These are phyloP conservation scores for Penicillium verhagenii DNA, from an alignment of 495 filamentous ascomycete genomes.

Conservation along the genomic window DNA sequence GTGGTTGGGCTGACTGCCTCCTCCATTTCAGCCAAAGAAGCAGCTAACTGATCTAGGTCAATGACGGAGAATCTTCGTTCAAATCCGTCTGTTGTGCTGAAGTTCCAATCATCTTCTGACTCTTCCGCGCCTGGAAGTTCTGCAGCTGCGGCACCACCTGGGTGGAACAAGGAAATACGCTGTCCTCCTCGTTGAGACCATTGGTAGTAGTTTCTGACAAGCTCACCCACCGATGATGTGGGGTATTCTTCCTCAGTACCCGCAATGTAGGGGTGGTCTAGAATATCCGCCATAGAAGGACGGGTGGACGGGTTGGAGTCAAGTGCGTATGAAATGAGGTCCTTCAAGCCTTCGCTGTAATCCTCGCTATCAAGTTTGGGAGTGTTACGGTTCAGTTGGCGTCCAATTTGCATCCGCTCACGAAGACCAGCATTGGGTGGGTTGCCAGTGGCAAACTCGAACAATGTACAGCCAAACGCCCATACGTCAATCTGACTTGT, in stretches of 20 bases:
- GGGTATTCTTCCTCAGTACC: slow-evolving; percentile 68
- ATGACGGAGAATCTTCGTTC: slow-evolving; percentile 57
- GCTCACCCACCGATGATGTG: slow-evolving; percentile 59
- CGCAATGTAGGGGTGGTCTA: slow-evolving; percentile 48
- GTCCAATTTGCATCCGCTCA: slow-evolving; percentile 56
- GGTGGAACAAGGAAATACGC: slow-evolving; percentile 76
- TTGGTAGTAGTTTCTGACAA: slow-evolving; percentile 76
- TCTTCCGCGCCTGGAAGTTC: slow-evolving; percentile 44
- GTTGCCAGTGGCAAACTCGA: slow-evolving; percentile 86
- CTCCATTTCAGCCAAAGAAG: slow-evolving; percentile 40
- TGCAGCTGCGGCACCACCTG: slow-evolving; percentile 69
- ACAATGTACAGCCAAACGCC: slow-evolving; percentile 90
- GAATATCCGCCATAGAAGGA: slow-evolving; percentile 58
- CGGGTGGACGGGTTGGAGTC: slow-evolving; percentile 71
- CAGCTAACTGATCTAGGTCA: slow-evolving; percentile 46
- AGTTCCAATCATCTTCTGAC: slow-evolving; percentile 78
- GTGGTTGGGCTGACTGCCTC: slow-evolving; percentile 31
- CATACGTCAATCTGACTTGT: slow-evolving; percentile 76
- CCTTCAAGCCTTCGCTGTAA: slow-evolving; percentile 69
- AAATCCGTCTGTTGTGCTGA: slow-evolving; percentile 83
- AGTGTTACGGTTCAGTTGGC: slow-evolving; percentile 57
- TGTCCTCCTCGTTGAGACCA: slow-evolving; percentile 87
- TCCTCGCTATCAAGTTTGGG: slow-evolving; percentile 71
- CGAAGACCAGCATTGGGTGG: slow-evolving; percentile 63
- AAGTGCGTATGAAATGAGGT: slow-evolving; percentile 77